Conservation (phyloP, 73 alveolate species). For the Loxodes magnus region DNA sequence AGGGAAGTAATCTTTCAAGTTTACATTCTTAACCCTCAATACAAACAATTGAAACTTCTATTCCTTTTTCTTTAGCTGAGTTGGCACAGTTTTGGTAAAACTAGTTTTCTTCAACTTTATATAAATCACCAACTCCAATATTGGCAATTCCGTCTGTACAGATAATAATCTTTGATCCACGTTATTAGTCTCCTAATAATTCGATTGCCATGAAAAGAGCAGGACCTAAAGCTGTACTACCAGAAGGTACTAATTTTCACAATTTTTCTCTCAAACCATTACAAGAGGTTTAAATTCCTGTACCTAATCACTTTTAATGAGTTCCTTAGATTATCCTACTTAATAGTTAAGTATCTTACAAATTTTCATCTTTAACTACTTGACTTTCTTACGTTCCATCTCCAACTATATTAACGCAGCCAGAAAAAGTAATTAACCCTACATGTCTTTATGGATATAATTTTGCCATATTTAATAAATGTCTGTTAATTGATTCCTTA, state of each 20-base stretch:
- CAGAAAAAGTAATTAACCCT: conserved; percentile 79
- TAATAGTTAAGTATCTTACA: conserved; percentile 31
- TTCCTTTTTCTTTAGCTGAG: conserved; percentile 55
- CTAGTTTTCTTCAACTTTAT: conserved; percentile 24
- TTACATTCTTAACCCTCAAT: conserved; percentile 82
- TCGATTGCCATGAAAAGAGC: conserved; percentile 59
- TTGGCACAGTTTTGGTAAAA: conserved; percentile 67
- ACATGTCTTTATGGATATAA: too few species aligned
- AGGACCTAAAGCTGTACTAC: conserved; percentile 89
- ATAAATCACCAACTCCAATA: conserved; percentile 71
- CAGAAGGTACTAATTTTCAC: conserved; percentile 45
- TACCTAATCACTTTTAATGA: conserved; percentile 23
- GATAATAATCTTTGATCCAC: conserved; percentile 67
- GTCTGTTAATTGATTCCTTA: too few species aligned
- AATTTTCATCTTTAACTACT: conserved; percentile 54
- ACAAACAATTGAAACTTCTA: conserved; percentile 45
- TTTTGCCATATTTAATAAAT: too few species aligned
- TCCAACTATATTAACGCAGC: conserved; percentile 66
- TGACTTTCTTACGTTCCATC: conserved; percentile 61
- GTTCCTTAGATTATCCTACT: conserved; percentile 22
- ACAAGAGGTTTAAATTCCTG: conserved; percentile 37
- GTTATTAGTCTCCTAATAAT: conserved; percentile 44
- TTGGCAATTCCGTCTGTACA: conserved; percentile 93
- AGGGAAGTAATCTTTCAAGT: conserved; percentile 42
- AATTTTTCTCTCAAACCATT: conserved; percentile 25